A percentile compares a stretch with the other conserved stretches of the same genome.
These are phyloP conservation scores for Trichoderma sp. DNA, from an alignment of 2,329 filamentous ascomycete species.

Conservation along the genomic window DNA sequence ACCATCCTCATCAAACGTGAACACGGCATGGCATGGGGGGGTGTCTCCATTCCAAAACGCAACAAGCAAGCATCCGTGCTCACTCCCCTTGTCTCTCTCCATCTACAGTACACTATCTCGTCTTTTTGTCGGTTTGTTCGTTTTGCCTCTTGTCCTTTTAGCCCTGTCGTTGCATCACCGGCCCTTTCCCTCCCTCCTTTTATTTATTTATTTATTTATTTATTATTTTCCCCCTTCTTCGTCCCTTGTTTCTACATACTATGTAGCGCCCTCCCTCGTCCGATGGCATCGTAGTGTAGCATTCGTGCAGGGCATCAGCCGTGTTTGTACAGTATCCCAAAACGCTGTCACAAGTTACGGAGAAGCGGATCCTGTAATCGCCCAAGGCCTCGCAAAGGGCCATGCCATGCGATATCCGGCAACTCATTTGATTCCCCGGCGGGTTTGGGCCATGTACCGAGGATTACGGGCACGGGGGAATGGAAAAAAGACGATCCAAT, in stretches of 20 bases:
- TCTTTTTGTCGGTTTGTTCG: not conserved
- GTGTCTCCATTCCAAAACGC: not conserved
- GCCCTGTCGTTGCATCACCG: not conserved
- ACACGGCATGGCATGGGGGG: not conserved
- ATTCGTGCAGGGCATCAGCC: not conserved
- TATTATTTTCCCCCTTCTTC: no score
- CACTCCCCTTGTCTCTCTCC: not conserved
- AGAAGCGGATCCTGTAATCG: not conserved
- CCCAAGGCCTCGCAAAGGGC: no score
- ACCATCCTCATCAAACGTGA: not conserved
- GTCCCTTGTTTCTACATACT: not conserved
- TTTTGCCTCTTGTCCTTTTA: not conserved
- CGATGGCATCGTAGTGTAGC: not conserved
- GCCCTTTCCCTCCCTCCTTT: not conserved
- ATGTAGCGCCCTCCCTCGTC: conserved; percentile 1
- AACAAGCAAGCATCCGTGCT: not conserved
- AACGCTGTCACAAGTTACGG: not conserved
- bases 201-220: no score
- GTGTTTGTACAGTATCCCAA: not conserved
- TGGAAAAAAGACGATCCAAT: not conserved
- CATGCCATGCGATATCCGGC: conserved; percentile 1
- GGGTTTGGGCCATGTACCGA: not conserved
- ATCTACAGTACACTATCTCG: no score
- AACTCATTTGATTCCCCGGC: conserved; percentile 1
- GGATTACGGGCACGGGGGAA: not conserved